Evolutionary conservation across 495 filamentous ascomycete species (phyloP).

Genomic region (Emericellopsis terricola): DNA sequence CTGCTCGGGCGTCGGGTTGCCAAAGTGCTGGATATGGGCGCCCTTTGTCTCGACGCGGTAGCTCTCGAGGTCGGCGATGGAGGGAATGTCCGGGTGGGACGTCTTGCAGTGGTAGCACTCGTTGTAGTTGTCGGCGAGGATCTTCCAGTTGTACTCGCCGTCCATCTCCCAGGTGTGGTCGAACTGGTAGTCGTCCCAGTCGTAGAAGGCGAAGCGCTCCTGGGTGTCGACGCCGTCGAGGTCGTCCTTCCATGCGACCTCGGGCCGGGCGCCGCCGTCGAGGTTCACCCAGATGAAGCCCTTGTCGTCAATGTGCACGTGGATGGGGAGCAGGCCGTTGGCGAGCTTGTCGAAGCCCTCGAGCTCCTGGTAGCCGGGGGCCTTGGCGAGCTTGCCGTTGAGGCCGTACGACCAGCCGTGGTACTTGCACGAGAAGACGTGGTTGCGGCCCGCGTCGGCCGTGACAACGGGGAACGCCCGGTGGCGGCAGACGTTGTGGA

Average conservation of each 20-base stretch:
- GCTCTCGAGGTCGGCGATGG: slow-evolving; percentile 20
- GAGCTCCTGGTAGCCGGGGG: slow-evolving; percentile 34
- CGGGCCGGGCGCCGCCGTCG: slow-evolving; percentile 19
- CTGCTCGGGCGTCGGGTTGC: neutral
- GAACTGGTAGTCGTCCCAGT: slow-evolving; percentile 25
- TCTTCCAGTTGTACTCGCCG: slow-evolving; percentile 33
- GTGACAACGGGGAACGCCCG: slow-evolving; percentile 37
- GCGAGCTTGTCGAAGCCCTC: slow-evolving; percentile 33
- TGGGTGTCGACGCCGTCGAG: slow-evolving; percentile 20
- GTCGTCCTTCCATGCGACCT: slow-evolving; percentile 23
- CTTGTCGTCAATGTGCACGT: slow-evolving; percentile 25
- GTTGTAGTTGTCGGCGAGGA: slow-evolving; percentile 29
- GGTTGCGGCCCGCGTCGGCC: slow-evolving; percentile 25
- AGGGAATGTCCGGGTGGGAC: slow-evolving; percentile 26
- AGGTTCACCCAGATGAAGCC: slow-evolving; percentile 36
- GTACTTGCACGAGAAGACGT: slow-evolving; percentile 38
- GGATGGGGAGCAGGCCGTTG: slow-evolving; percentile 17
- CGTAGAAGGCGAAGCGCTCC: slow-evolving; percentile 12
- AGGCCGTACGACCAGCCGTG: slow-evolving; percentile 47
- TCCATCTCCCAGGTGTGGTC: slow-evolving; percentile 29
- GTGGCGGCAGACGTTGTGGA: slow-evolving; percentile 41
- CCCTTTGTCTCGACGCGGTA: slow-evolving; percentile 24
- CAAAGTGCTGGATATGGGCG: slow-evolving; percentile 19
- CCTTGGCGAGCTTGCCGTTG: slow-evolving; percentile 36
- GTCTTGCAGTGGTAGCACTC: slow-evolving; percentile 35